phyloP scores from a whole-genome alignment of 371 early-diverging fungal species.

The Apophysomyces trapeziformis region DNA sequence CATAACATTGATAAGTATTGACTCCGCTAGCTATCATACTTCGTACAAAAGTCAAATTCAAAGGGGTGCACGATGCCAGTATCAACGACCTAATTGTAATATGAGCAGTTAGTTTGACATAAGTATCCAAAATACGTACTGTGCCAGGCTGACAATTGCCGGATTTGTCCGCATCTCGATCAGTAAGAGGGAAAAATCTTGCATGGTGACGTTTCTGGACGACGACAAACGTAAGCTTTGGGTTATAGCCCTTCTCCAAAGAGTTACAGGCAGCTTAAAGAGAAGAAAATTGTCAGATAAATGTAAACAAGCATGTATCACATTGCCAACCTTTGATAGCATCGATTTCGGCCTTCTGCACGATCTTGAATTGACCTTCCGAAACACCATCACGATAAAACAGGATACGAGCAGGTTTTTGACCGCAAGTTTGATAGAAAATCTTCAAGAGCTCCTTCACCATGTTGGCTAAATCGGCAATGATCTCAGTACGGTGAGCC shows the following conservation, averaged over 20 bases:
- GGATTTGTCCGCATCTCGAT: slow-evolving; percentile 42
- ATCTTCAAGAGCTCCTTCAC: slow-evolving; percentile 72
- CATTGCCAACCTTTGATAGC: slow-evolving; percentile 70
- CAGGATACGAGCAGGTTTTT: slow-evolving; percentile 79
- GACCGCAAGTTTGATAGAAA: slow-evolving; percentile 63
- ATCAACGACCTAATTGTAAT: slow-evolving; percentile 63
- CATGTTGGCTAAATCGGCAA: slow-evolving; percentile 75
- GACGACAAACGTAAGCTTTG: slow-evolving; percentile 87
- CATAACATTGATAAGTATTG: background rate
- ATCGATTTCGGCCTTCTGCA: slow-evolving; percentile 44
- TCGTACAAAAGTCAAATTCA: slow-evolving; percentile 77
- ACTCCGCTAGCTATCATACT: slow-evolving; percentile 32
- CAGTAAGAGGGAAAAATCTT: slow-evolving; percentile 81
- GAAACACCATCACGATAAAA: slow-evolving; percentile 92
- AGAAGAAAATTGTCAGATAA: background rate
- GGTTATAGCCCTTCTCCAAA: slow-evolving; percentile 71
- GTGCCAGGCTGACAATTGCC: slow-evolving; percentile 76
- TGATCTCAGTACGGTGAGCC: slow-evolving; percentile 76
- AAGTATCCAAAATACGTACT: slow-evolving; percentile 12
- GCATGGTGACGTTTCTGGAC: slow-evolving; percentile 96
- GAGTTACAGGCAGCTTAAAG: slow-evolving; percentile 64
- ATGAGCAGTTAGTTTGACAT: background rate
- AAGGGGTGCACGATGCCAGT: slow-evolving; percentile 75
- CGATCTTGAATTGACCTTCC: slow-evolving; percentile 81
- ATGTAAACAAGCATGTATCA: slow-evolving; percentile 41